phyloP scores from a whole-genome alignment of 345 rosid species.

The Stellera chamaejasme region DNA sequence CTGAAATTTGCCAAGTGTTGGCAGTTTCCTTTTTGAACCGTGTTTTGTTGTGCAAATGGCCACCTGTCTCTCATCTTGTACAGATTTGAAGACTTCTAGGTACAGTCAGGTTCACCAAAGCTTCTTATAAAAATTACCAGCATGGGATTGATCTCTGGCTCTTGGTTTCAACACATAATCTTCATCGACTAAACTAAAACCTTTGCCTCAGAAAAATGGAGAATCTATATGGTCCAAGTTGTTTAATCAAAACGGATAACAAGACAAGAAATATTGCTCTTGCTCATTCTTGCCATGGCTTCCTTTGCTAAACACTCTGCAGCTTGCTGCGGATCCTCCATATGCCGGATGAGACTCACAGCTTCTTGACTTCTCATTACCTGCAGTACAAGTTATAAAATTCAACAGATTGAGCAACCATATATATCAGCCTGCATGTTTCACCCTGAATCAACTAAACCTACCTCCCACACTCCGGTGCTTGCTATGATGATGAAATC shows the following conservation, averaged over 20 bases:
- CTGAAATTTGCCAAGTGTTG: too few relatives aligned
- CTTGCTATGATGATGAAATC: conserved; percentile 68
- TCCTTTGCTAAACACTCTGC: conserved; percentile 63
- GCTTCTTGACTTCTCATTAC: conserved; percentile 81
- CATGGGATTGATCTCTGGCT: too few relatives aligned
- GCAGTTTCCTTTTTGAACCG: conserved; percentile 3
- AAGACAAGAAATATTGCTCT: conserved; percentile 47
- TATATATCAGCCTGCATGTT: neutral
- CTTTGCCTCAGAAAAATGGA: neutral
- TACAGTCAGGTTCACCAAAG: too few relatives aligned
- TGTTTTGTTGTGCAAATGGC: too few relatives aligned
- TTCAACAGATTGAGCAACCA: neutral
- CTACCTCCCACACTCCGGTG: conserved; percentile 75
- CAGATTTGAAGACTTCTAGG: too few relatives aligned
- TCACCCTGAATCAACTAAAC: neutral
- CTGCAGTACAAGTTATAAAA: conserved; percentile 17
- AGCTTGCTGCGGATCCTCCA: conserved; percentile 62
- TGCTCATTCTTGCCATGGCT: conserved; percentile 51
- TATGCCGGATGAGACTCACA: conserved; percentile 45
- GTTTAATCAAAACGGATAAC: conserved; percentile 45
- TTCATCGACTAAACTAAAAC: too few relatives aligned
- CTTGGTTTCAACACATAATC: too few relatives aligned
- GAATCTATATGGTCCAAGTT: neutral
- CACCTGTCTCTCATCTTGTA: too few relatives aligned
- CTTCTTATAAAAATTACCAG: too few relatives aligned